Percentiles rank a stretch among this genome's conserved stretches.
These are phyloP conservation scores for Cyanophora paradoxa DNA, from an alignment of 78 protist species.

Conservation along the genomic window DNA sequence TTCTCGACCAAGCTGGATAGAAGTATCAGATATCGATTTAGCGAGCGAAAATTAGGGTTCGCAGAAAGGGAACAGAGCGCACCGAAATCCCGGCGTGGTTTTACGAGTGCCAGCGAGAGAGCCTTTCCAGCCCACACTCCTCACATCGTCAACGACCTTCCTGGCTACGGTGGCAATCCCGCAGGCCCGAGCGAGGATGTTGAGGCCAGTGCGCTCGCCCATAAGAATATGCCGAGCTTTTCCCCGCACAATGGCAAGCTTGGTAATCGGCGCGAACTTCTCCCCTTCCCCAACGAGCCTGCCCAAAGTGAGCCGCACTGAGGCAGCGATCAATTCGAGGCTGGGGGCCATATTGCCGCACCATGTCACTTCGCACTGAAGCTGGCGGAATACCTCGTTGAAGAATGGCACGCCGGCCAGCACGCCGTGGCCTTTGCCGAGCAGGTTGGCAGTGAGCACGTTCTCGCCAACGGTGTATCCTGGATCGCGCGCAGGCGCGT, in stretches of 20 bases:
- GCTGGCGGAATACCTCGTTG: slow-evolving; percentile 53
- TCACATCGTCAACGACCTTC: not conserved
- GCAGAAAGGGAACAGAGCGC: too few species aligned
- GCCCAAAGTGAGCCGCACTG: slow-evolving; percentile 12
- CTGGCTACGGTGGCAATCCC: slow-evolving; percentile 69
- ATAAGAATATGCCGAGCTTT: slow-evolving; percentile 58
- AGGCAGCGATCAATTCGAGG: not conserved
- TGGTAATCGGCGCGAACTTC: not conserved
- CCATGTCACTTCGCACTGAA: slow-evolving; percentile 43
- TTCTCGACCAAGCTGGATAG: slow-evolving; percentile 79
- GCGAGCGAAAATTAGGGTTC: too few species aligned
- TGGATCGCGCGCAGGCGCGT: slow-evolving; percentile 10
- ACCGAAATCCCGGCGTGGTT: slow-evolving; percentile 85
- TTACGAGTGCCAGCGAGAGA: slow-evolving; percentile 74
- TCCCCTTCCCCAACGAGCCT: slow-evolving; percentile 67
- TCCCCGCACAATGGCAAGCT: slow-evolving; percentile 45
- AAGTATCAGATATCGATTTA: too few species aligned
- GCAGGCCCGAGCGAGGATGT: slow-evolving; percentile 67
- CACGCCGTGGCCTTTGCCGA: slow-evolving; percentile 38
- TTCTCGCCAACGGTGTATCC: slow-evolving; percentile 18
- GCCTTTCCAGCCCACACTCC: slow-evolving; percentile 37
- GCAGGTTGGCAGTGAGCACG: not conserved
- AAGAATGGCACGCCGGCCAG: slow-evolving; percentile 78
- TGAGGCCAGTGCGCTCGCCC: slow-evolving; percentile 86
- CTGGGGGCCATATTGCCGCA: not conserved